Evolutionary conservation across 106 monocot species (phyloP).

Genomic region (Dioscorea alata): DNA sequence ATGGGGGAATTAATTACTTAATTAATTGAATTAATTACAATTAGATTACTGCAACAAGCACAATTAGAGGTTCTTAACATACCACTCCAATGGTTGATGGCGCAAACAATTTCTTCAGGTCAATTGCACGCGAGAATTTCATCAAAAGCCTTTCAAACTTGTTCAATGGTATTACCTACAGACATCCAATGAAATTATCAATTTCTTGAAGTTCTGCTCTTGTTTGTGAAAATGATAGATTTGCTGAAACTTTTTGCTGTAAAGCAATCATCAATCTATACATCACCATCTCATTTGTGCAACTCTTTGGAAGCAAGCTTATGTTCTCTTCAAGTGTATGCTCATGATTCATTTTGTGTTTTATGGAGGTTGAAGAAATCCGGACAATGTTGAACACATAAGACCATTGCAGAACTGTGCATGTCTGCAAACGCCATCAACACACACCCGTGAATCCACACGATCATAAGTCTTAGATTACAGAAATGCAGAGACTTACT

Average conservation of each 20-base stretch:
- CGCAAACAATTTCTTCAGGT: neutral
- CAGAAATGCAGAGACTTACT: neutral
- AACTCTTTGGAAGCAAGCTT: no score
- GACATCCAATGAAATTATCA: neutral
- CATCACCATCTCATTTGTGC: no score
- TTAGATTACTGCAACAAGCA: neutral
- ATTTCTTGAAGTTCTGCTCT: neutral
- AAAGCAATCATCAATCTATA: neutral
- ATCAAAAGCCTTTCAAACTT: neutral
- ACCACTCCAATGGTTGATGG: neutral
- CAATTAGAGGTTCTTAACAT: neutral
- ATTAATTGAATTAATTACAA: neutral
- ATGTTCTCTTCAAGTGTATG: no score
- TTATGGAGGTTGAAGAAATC: constrained; percentile 1
- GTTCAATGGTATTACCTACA: neutral
- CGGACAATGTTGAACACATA: constrained; percentile 24
- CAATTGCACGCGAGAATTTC: neutral
- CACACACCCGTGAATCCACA: no score
- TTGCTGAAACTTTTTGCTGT: neutral
- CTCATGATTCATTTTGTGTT: constrained; percentile 1
- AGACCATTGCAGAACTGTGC: constrained; percentile 10
- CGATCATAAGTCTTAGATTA: neutral
- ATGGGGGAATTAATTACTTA: neutral
- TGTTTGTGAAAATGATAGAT: neutral
- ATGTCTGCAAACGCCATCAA: constrained; percentile 1